Base-by-base conservation (phyloP, 129 eudicot genomes). In the Dittrichia graveolens region DNA sequence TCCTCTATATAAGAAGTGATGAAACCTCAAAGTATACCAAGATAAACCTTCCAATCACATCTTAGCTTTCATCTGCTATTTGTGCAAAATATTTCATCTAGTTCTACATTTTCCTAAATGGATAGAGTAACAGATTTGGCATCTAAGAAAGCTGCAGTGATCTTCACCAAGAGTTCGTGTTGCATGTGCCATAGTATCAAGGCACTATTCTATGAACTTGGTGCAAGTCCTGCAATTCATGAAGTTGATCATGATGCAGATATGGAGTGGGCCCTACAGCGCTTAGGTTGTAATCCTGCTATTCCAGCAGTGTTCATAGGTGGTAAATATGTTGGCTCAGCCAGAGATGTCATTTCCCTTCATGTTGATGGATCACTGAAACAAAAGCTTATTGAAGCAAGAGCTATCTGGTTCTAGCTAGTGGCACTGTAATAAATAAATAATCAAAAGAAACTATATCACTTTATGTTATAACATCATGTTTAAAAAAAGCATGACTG, bases 161-260 rank as follows among this genome's bases (percentile, higher is more conserved):
- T 95, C 80, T 95, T 95, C 84, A 87, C 96, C 47, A 95, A 90
- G 84, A 88, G 97, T 75, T 84, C 99, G 10, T 91, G 96, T 60
- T 95, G 94, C 85, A 95, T 95, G 99, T 86, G 91, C 75, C 90
- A 95, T 55, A 95, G 99, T 85, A 86, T 95, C 67, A 86, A 81
- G 85, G 82, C 90, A 44, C 81, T 95, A 60, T 88, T 95, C 76
- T 83, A 95, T 41, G 91, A 95, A 46, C 85, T 88, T 43, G 99
- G 99, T 41, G 97, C 99, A 18, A 95, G 91, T 78, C 99, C 99
- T 5, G 97, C 85, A 13, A 78, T 95, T 47, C 90, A 95, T 76
- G 99, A 95, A 75, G 83, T 88, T 18, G 99, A 95, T 71, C 80
- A 83, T 24, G 96, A 88, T 12, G 66, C 80, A 10, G 97, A 95